Evolutionary conservation across 176 grass and related monocot genomes (phyloP), one percentile per base, ranked within the genome.

Genomic region (Triticum dicoccoides): DNA sequence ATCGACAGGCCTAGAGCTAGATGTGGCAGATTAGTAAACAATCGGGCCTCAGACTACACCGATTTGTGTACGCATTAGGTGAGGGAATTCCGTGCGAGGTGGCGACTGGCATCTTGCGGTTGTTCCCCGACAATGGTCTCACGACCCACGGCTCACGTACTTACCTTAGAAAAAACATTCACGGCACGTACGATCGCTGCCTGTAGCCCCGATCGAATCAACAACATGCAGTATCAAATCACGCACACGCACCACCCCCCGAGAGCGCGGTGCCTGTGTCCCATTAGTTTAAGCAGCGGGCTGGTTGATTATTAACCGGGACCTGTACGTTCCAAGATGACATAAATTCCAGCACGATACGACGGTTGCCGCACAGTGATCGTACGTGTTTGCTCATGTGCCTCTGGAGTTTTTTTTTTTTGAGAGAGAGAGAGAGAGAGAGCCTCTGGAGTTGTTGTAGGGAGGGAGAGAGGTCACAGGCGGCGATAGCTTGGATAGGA

Each of bases 281-380:
- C 35, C 61, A 76, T 69, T 88, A 77, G 86, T 88, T 78, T 91
- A 91, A 85, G 52, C 12, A 33, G 44, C 47, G 47, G 47, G 32
- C 20, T 21, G 56, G 8, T 11, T 76, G 62, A 51, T 73, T 69
- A 52, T 6, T 67, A 38, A 2, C 79, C 49, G 39, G 34, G 56
- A 15, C 27, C 47, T 76, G 73, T 52, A 77, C 17, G 77, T 82
- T 54, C 63, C 77, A 41, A 58, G 78, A 54, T 54, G 90, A 91
- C 89, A 91, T 91, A 88, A 88, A 91, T 91, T 91, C 89, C 89
- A 82, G 6, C 86, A 88, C 76, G 89, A 78, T 85, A 82, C 81
- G 86, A 85, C 75, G 70, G 77, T 88, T 91, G 30, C 62, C 61
- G 38, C 49, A 76, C 77, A 72, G 82, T 85, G 77, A 85, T 33